Percentiles rank a stretch among this genome's conserved stretches.
Evolutionary conservation across 1,284 basidiomycete species (phyloP).

Genomic region (Cutaneotrichosporon arboriforme): DNA sequence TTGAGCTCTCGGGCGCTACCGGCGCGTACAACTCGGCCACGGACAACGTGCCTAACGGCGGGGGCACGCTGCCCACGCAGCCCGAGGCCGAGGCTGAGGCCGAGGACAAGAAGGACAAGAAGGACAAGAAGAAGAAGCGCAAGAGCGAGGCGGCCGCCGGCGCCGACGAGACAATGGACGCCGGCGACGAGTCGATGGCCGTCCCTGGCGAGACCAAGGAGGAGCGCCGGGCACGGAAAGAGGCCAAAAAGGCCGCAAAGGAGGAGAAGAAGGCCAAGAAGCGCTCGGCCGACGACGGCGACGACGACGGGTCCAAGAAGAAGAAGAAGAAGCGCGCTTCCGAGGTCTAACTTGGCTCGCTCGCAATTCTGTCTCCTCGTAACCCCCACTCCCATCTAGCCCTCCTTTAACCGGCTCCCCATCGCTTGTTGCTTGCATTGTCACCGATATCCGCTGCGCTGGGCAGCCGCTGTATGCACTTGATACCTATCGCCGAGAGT

Average conservation of each 20-base stretch:
- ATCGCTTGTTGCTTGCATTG: constrained; percentile 5
- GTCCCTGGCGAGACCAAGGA: constrained; percentile 50
- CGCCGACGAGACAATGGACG: constrained; percentile 44
- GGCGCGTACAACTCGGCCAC: constrained; percentile 72
- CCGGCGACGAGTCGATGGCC: constrained; percentile 45
- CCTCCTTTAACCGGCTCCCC: neutral
- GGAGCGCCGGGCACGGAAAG: constrained; percentile 59
- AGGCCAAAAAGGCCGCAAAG: constrained; percentile 47
- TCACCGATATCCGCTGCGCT: constrained; percentile 12
- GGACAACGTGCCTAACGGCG: constrained; percentile 64
- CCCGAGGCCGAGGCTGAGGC: constrained; percentile 58
- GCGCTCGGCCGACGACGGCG: constrained; percentile 45
- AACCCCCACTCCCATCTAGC: too few relatives aligned
- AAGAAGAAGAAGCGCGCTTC: constrained; percentile 62
- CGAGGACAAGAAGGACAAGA: constrained; percentile 59
- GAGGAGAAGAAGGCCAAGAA: constrained; percentile 49
- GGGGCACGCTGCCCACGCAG: constrained; percentile 61
- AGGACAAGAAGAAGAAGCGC: constrained; percentile 64
- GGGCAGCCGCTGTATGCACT: constrained; percentile 10
- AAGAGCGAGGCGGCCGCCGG: constrained; percentile 55
- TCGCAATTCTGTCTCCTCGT: neutral
- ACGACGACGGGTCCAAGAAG: constrained; percentile 51
- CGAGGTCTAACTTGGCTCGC: neutral
- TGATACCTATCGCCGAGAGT: constrained; percentile 1
- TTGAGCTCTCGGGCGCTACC: constrained; percentile 66